Evolutionary conservation across 179 eudicot genomes (phyloP).

Genomic region (Silene coronaria): DNA sequence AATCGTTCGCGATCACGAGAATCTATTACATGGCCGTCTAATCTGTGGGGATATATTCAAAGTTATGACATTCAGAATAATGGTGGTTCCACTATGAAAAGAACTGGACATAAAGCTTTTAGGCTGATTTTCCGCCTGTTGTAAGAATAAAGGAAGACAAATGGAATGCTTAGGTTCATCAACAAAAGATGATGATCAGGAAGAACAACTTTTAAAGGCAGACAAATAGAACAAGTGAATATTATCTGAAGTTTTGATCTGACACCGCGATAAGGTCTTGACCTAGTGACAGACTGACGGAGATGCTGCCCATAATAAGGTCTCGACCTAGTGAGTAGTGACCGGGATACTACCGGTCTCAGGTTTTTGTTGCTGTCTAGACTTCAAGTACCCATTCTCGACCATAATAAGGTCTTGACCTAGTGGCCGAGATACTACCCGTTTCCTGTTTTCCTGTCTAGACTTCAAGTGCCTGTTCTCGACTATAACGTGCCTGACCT

Average conservation of each 20-base stretch:
- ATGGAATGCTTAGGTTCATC: conserved; percentile 27
- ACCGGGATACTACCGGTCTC: background rate
- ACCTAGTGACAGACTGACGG: background rate
- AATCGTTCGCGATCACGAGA: no score
- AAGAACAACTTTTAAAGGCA: conserved; percentile 5
- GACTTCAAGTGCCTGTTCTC: background rate
- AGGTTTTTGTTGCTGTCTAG: background rate
- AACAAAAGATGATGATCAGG: conserved; percentile 7
- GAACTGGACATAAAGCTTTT: conserved; percentile 14
- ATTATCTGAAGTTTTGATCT: background rate
- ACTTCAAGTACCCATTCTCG: background rate
- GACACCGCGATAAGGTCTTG: background rate
- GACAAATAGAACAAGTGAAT: conserved; percentile 19
- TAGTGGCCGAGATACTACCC: no score
- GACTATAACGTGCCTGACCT: background rate
- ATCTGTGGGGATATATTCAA: background rate
- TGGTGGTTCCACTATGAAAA: conserved; percentile 19
- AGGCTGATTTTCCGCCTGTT: conserved; percentile 12
- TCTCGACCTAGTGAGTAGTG: background rate
- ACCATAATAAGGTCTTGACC: background rate
- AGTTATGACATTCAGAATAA: background rate
- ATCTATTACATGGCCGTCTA: no score
- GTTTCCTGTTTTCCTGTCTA: background rate
- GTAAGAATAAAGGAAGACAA: conserved; percentile 19
- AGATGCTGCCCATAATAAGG: background rate